Base-by-base conservation (phyloP, 352 stramenopile genomes). In the Phytophthora hibernalis region DNA sequence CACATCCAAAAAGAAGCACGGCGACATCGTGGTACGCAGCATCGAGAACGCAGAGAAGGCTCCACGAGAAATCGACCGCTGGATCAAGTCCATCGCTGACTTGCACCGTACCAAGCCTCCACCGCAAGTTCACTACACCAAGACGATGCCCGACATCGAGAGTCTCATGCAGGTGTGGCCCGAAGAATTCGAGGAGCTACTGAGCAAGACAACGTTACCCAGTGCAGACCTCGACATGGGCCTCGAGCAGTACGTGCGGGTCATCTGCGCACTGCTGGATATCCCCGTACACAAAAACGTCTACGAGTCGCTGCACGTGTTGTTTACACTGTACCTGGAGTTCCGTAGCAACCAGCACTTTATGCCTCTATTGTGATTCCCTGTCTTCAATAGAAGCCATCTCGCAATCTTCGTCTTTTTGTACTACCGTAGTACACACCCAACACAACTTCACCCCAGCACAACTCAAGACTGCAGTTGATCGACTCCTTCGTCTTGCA, bases 11-110 rank as follows among this genome's bases (percentile, higher is more conserved):
- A 98, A 98, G 70, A 96, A 96, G 57, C 82, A 98, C 65, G 89
- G 89, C 42, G 85, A 98, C 61, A 86, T 97, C 24, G 80, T 93
- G 20, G 95, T 99, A 18, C 88, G 93, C 37, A 97, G 82, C 62
- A 98, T 99, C 37, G 93, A 98, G 68, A 96, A 98, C 68, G 93
- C 96, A 15, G 83, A 98, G 66, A 98, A 98, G 43, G 83, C 93
- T 12, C 84, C 91, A 9, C 82, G 93, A 59, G 95, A 98, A 67
- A 98, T 99, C 57, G 85, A 98, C 48, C 80, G 90, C 33, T 99
- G 96, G 96, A 96, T 99, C 61, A 93, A 97, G 53, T 98, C 82
- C 68, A 98, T 99, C 48, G 87, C 91, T 13, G 96, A 99, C 31
- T 77, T 98, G 55, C 94, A 99, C 61, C 86, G 90, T 22, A 95